Conservation (phyloP, 2,329 filamentous ascomycete genomes). For the Pseudogymnoascus sp. region DNA sequence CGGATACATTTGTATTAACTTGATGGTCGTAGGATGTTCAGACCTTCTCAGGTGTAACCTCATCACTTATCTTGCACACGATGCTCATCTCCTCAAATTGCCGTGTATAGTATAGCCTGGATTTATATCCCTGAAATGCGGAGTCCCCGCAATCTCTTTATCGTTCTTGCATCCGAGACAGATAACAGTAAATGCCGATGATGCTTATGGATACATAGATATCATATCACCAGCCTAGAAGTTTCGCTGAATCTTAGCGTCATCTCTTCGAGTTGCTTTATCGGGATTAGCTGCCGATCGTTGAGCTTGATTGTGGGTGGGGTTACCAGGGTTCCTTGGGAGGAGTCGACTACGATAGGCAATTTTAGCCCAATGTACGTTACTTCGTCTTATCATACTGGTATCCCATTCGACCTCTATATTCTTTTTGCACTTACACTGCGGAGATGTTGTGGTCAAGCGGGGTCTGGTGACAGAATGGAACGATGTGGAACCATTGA, state of each 20-base stretch:
- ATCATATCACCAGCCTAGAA: neutral
- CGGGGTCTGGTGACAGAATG: neutral
- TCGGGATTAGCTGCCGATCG: neutral
- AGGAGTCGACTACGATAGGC: neutral
- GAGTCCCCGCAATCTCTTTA: constrained; percentile 5
- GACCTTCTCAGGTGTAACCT: neutral
- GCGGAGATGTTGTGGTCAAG: neutral
- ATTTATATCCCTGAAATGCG: neutral
- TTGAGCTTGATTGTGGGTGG: neutral
- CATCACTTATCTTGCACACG: neutral
- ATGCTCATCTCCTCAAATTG: neutral
- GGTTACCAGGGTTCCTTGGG: neutral
- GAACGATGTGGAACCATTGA: neutral
- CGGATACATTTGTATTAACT: neutral
- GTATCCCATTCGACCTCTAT: neutral
- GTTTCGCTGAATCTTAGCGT: neutral
- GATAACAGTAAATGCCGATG: neutral
- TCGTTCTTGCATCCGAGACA: neutral
- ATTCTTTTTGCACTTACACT: neutral
- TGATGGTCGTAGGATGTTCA: no score
- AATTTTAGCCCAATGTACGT: neutral
- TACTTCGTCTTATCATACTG: neutral
- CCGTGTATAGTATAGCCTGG: neutral
- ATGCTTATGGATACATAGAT: neutral
- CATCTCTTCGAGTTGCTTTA: neutral